Evolutionary conservation across 2,329 filamentous ascomycete species (phyloP), one percentile per base, ranked within the genome.

Genomic region (Thielaviopsis ethacetica): DNA sequence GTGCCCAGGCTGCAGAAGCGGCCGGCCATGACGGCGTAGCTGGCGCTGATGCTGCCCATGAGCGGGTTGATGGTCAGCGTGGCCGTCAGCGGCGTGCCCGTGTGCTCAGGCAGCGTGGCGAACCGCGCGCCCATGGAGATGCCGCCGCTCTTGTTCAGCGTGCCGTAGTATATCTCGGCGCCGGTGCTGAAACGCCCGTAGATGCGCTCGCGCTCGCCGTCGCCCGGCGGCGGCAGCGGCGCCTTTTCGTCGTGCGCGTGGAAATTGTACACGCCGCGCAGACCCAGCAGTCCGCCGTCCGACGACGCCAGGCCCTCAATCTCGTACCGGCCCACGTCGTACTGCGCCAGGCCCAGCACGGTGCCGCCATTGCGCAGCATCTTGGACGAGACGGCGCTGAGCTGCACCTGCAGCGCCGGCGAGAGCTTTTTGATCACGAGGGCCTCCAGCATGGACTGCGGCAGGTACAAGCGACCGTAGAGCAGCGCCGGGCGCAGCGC

Each of bases 191-290:
- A 89, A 21, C 91, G 83, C 9, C 87, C 91, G 73, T 83, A 86
- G 61, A 84, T 81, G 64, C 78, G 80, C 67, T 86, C 83, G 61
- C 71, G 74, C 51, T 81, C 75, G 49, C 59, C 59, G 17, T 61
- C 59, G 21, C 51, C 38, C 2, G 56, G 56, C 12, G 53, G 0
- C 65, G 63, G 30, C 67, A 66, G 44, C 15, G 57, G 57, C n/a
- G 64, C 60, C 2, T 66, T 63, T 15, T 71, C 70, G 9, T 81
- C 80, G 63, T 91, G 86, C 19, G 83, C 80, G 15, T 91, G 91
- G 68, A 95, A 97, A 69, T 98, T 97, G 76, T 95, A 98, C 0
- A 98, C 76, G 0, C 90, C 93, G 26, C 91, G 81, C 62, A 95
- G 73, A 15, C 93, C 93, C 64, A 98, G 77, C 10, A 98, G 75